Percentiles rank a stretch among this genome's conserved stretches.
Conservation (phyloP, 208 protist species). For the Wallacemonas sp. region DNA sequence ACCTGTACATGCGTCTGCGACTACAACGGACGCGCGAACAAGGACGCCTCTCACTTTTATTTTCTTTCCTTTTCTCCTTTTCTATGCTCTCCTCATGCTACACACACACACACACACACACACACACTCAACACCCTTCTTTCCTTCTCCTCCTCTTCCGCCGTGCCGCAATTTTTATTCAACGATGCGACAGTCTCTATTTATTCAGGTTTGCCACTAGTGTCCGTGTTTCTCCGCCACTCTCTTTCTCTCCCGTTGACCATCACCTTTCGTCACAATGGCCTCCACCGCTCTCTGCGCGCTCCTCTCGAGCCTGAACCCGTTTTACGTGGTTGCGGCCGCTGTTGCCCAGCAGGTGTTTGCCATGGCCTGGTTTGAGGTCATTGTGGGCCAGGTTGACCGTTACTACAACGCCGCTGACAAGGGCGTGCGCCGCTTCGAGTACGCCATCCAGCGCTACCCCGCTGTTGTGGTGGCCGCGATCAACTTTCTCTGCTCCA, state of each 20-base stretch:
- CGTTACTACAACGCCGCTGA: slow-evolving; percentile 85
- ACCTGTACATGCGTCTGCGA: too few species aligned
- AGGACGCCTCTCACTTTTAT: too few species aligned
- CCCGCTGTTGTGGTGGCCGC: slow-evolving; percentile 33
- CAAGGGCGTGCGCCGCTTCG: slow-evolving; percentile 81
- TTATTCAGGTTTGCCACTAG: too few species aligned
- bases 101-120: too few species aligned
- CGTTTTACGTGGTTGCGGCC: slow-evolving; percentile 44
- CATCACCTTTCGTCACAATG: background rate
- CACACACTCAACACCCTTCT: too few species aligned
- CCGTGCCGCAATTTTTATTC: too few species aligned
- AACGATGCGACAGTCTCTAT: too few species aligned
- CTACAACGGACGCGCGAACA: too few species aligned
- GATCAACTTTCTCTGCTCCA: slow-evolving; percentile 43
- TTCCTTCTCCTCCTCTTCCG: too few species aligned
- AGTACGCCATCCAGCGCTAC: slow-evolving; percentile 80
- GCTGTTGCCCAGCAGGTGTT: slow-evolving; percentile 72
- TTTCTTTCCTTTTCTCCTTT: too few species aligned
- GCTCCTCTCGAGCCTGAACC: slow-evolving; percentile 41
- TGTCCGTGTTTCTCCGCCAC: background rate
- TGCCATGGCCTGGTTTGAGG: slow-evolving; percentile 76
- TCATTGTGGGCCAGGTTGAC: slow-evolving; percentile 70
- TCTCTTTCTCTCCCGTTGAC: slow-evolving; percentile 1
- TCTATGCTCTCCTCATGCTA: too few species aligned
- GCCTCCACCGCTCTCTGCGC: slow-evolving; percentile 1